phyloP scores from a whole-genome alignment of 208 protist species.

The Perkinsela sp. region DNA sequence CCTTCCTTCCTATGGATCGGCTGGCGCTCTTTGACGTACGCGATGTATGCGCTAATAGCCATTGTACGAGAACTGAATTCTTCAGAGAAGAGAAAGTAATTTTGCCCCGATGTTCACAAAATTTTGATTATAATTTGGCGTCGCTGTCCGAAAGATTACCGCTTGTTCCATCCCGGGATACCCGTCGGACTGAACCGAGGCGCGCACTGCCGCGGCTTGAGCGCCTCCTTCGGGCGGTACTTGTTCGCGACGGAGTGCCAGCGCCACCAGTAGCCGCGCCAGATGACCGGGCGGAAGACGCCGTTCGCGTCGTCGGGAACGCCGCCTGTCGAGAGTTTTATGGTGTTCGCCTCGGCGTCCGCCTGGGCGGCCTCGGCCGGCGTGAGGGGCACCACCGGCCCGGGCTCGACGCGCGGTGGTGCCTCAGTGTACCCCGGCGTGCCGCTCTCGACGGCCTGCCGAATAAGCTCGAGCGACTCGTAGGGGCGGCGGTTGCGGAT shows the following conservation, averaged over 20 bases:
- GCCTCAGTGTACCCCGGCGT: neutral
- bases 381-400: conserved; percentile 26
- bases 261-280: conserved; percentile 56
- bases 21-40: neutral
- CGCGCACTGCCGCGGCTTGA: conserved; percentile 44
- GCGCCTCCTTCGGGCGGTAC: conserved; percentile 33
- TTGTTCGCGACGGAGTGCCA: conserved; percentile 61
- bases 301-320: conserved; percentile 18
- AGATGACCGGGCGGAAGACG: conserved; percentile 48
- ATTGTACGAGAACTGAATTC: no score
- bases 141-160: no score
- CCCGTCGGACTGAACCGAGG: conserved; percentile 53
- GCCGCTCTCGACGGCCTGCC: neutral
- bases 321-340: conserved; percentile 7
- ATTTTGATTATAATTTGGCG: no score
- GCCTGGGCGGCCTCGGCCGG: conserved; percentile 31
- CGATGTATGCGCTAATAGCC: neutral
- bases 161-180: conserved; percentile 22
- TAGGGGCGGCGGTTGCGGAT: conserved; percentile 37
- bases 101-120: no score
- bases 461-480: conserved; percentile 8
- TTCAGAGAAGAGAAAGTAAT: no score
- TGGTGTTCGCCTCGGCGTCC: conserved; percentile 16
- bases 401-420: conserved; percentile 9
- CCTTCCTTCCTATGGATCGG: neutral